Evolutionary conservation across 2,329 filamentous ascomycete species (phyloP), one percentile per base, ranked within the genome.

Genomic region (Microthyrium microscopicum): DNA sequence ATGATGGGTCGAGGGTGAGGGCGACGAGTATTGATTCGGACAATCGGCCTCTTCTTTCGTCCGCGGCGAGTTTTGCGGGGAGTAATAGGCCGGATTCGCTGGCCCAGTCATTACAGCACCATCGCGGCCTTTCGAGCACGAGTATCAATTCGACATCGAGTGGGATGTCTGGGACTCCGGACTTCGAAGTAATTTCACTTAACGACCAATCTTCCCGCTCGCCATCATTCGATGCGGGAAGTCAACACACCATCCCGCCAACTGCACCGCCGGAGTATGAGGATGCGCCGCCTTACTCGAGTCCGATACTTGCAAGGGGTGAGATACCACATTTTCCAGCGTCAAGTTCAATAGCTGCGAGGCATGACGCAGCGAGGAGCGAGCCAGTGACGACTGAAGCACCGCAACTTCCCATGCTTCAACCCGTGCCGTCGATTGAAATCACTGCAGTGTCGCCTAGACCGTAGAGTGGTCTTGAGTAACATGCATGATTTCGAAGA

Each of bases 21-120:
- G 77, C 76, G 22, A 77, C 74, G 46, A 84, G 77, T 40, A 65
- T 62, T 13, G 79, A 84, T 43, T 81, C 74, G 45, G 78, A 87
- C 48, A 62, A 72, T 20, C 60, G 75, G 27, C 78, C 78, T 1
- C 56, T 87, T 6, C 61, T 87, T 9, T 78, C 76, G 21, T 74
- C 77, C 41, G 73, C 77, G 2, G 79, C 77, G 2, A 74, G 68
- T 43, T 76, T 81, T 22, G 53, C 50, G 9, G 52, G 49, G 5
- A 42, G 44, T 20, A 46, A 39, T 34, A 48, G 47, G 15, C 49
- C 44, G 0, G 9, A 8, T 9, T 21, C 29, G 12, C 42, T 52
- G 24, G 41, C 42, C 12, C 50, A 49, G 6, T 19, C 30, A 11
- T 28, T 29, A 5, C 32, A 26, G 22, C 61, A 64, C 37, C 50